Evolutionary conservation across 2,329 filamentous ascomycete species (phyloP).

Genomic region (Fusarium xylarioides): DNA sequence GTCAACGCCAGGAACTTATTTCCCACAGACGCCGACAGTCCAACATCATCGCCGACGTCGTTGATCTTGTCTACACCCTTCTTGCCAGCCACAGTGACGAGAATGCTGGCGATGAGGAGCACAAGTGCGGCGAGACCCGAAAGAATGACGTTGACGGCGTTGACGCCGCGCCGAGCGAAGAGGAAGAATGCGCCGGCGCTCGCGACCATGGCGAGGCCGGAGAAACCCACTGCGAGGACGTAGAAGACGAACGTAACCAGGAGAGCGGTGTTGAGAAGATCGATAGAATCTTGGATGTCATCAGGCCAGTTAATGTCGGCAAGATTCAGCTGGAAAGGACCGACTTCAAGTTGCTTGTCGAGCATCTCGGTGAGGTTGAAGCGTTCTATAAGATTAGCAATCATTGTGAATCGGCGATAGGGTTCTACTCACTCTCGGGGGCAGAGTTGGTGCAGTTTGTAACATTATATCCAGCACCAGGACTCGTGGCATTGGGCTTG

Average conservation of each 20-base stretch:
- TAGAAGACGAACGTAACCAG: conserved; percentile 60
- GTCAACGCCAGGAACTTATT: conserved; percentile 55
- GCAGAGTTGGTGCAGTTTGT: conserved; percentile 56
- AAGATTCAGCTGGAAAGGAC: conserved; percentile 56
- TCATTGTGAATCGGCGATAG: not conserved
- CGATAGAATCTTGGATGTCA: conserved; percentile 57
- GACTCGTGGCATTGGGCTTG: conserved; percentile 53
- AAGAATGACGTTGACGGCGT: conserved; percentile 51
- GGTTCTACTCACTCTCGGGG: conserved; percentile 49
- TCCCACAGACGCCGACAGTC: conserved; percentile 55
- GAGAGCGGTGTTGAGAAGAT: conserved; percentile 60
- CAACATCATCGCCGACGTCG: conserved; percentile 53
- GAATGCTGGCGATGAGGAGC: conserved; percentile 54
- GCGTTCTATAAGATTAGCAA: conserved; percentile 41
- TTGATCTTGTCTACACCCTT: conserved; percentile 55
- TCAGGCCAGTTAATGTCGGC: conserved; percentile 56
- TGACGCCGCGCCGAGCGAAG: conserved; percentile 37
- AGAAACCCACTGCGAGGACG: conserved; percentile 53
- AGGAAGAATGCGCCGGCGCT: conserved; percentile 50
- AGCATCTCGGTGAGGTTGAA: conserved; percentile 60
- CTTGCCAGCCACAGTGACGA: conserved; percentile 53
- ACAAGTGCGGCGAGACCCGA: conserved; percentile 49
- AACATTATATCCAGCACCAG: conserved; percentile 51
- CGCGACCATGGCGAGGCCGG: conserved; percentile 55
- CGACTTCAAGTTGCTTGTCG: conserved; percentile 56